A percentile compares a stretch with the other conserved stretches of the same genome.
Evolutionary conservation across 1,284 basidiomycete species (phyloP).

Genomic region (Puccinia horiana): DNA sequence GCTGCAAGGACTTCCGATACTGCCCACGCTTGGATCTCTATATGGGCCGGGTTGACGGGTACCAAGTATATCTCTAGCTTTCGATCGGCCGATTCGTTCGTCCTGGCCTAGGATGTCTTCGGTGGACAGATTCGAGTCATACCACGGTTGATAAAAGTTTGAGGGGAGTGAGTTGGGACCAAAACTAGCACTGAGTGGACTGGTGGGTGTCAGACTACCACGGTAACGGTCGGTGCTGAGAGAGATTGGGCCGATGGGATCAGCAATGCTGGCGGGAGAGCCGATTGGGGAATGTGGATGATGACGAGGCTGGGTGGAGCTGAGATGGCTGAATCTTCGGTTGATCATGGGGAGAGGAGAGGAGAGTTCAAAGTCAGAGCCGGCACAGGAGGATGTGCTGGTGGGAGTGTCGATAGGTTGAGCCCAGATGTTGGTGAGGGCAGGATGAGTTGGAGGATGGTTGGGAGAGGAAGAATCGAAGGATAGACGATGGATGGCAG

Average conservation of each 20-base stretch:
- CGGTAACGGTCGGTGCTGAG: constrained; percentile 17
- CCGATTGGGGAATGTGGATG: constrained; percentile 12
- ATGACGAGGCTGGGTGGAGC: constrained; percentile 17
- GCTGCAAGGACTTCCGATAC: constrained; percentile 44
- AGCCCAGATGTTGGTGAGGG: constrained; percentile 42
- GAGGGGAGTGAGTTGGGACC: constrained; percentile 40
- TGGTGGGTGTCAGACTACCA: neutral
- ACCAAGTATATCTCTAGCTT: constrained; percentile 46
- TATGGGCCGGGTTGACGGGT: neutral
- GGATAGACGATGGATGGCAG: neutral
- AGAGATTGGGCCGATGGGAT: constrained; percentile 10
- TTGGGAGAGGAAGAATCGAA: neutral
- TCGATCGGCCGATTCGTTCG: constrained; percentile 37
- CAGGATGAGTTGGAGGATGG: neutral
- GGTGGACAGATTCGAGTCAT: neutral
- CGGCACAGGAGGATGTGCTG: neutral
- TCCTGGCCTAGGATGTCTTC: neutral
- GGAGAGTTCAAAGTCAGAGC: constrained; percentile 29
- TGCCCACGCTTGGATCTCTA: constrained; percentile 41
- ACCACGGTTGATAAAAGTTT: constrained; percentile 42
- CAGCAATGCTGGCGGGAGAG: constrained; percentile 33
- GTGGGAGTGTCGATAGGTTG: constrained; percentile 13
- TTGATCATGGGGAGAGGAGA: constrained; percentile 20
- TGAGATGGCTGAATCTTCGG: constrained; percentile 18
- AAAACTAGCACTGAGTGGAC: constrained; percentile 25